These are phyloP conservation scores for Arachis monticola DNA, from an alignment of 331 rosid genomes.

Conservation along the genomic window DNA sequence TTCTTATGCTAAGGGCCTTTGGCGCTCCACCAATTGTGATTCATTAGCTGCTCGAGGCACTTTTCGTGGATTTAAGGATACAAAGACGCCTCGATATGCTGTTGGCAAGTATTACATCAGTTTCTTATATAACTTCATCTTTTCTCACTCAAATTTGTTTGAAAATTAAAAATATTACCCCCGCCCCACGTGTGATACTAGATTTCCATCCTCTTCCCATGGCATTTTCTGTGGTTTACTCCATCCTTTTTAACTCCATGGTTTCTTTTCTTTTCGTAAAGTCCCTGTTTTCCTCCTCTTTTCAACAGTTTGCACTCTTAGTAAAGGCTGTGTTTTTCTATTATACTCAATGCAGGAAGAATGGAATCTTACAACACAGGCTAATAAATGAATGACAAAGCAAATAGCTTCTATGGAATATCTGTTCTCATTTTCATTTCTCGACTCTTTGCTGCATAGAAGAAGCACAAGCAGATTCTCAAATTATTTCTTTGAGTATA, in stretches of 20 bases:
- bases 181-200: not conserved
- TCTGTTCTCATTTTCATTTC: not conserved
- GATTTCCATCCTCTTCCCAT: not conserved
- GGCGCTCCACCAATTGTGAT: constrained; percentile 91
- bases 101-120: constrained; percentile 64
- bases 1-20: constrained; percentile 84
- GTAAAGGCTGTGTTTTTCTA: constrained; percentile 21
- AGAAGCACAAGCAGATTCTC: constrained; percentile 13
- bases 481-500: not conserved
- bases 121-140: constrained; percentile 25
- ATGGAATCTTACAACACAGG: not conserved
- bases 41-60: constrained; percentile 97
- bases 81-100: constrained; percentile 88
- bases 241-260: not conserved
- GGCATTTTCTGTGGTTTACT: not conserved
- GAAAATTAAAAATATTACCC: not conserved
- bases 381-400: constrained; percentile 2
- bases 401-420: constrained; percentile 3
- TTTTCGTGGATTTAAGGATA: constrained; percentile 92
- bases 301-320: not conserved
- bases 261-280: not conserved
- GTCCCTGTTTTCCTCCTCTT: too few relatives aligned
- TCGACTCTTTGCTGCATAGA: not conserved
- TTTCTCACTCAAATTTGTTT: constrained; percentile 15
- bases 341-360: constrained; percentile 3